Evolutionary conservation across 331 rosid species (phyloP), one percentile per base, ranked within the genome.

Genomic region (Prunus yedoensis): DNA sequence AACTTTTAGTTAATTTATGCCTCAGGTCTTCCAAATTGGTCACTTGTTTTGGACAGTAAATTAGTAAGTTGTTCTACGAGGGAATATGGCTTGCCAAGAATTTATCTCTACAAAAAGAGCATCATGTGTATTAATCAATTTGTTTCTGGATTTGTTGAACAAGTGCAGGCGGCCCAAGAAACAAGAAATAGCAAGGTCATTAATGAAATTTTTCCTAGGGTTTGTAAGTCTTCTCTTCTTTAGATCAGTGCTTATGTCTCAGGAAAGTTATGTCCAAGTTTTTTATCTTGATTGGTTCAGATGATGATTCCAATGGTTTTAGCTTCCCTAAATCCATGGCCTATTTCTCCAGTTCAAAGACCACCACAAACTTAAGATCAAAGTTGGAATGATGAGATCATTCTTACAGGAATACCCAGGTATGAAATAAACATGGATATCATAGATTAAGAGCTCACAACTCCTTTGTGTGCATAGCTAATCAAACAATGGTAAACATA

Each of bases 131-230:
- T 45, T 68, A 27, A 14, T 71, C 16, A 71, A 43, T 20, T 43
- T 56, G 12, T 60, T 10, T 78, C 32, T 35, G 60, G 61, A 25
- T 47, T 47, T 53, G 68, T 35, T 54, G 65, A 23, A 7, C 27
- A 10, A 32, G 12, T 73, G 77, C 86, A 93, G 97, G 96, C 98
- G 57, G 97, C 94, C 69, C 91, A 87, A 85, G 96, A 89, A 70
- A 91, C 96, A 60, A 94, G 98, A 79, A 84, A 85, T 78, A 97
- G 91, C 89, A 23, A 94, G 89, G 77, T 97, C 86, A 28, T 28
- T 94, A 81, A 77, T 75, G 80, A 94, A 87, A 77, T 94, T 94
- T 80, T 94, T 94, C 78, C 93, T 79, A 83, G 52, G 97, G 98
- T 94, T 57, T 68, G 96, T 82, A 65, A 73, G 64, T 74, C 61